These are phyloP conservation scores for Excoecaria cochinchinensis DNA, from an alignment of 345 rosid genomes.

Conservation along the genomic window DNA sequence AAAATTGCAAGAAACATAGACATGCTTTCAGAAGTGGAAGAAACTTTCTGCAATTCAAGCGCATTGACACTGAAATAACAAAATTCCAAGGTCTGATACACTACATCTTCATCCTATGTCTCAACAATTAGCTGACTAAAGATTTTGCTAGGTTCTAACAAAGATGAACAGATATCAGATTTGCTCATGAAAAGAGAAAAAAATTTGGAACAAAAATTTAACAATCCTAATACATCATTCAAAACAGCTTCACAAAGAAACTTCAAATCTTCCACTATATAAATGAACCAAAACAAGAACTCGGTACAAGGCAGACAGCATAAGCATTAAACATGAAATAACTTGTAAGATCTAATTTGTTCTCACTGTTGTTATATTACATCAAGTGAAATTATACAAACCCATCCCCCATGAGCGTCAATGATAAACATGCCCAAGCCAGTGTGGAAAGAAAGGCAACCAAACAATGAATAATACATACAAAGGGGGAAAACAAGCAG, in stretches of 20 bases:
- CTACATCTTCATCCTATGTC: too few relatives aligned
- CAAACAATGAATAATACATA: constrained; percentile 43
- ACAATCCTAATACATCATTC: not conserved
- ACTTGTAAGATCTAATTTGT: constrained; percentile 12
- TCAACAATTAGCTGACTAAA: too few relatives aligned
- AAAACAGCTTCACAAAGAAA: not conserved
- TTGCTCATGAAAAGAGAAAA: too few relatives aligned
- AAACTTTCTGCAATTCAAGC: too few relatives aligned
- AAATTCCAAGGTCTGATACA: too few relatives aligned
- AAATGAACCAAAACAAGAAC: too few relatives aligned
- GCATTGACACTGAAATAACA: too few relatives aligned
- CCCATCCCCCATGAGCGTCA: constrained; percentile 12
- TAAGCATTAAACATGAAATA: not conserved
- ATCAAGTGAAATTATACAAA: constrained; percentile 28
- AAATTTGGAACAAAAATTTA: not conserved
- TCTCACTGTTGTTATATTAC: constrained; percentile 31
- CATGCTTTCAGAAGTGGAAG: too few relatives aligned
- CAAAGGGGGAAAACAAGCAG: constrained; percentile 18
- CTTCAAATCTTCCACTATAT: not conserved
- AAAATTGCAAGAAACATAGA: too few relatives aligned
- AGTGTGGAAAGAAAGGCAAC: constrained; percentile 7
- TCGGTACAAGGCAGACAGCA: too few relatives aligned
- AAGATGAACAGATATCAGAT: not conserved
- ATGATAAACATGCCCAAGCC: constrained; percentile 32
- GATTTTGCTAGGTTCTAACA: too few relatives aligned